Percentiles rank a stretch among this genome's conserved stretches.
Conservation (phyloP, 305 asterid genomes). For the Striga hermonthica region DNA sequence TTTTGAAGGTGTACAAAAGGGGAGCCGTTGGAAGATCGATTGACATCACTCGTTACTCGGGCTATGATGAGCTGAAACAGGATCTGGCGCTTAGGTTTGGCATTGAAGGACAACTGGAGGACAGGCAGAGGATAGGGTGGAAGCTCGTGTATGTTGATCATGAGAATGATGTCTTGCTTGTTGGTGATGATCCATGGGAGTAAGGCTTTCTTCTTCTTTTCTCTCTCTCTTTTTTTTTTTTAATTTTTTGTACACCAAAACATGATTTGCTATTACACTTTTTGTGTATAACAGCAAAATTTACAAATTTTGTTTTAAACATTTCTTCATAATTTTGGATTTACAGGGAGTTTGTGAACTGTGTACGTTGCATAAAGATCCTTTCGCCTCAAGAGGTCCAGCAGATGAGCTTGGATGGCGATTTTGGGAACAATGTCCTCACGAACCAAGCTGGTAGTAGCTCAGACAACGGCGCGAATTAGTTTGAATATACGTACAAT, state of each 20-base stretch:
- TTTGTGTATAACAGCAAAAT: background rate
- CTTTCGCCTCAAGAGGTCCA: constrained; percentile 99
- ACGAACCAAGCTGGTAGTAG: constrained; percentile 90
- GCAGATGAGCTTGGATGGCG: constrained; percentile 98
- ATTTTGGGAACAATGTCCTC: constrained; percentile 66
- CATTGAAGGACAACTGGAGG: constrained; percentile 95
- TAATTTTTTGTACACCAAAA: constrained; percentile 20
- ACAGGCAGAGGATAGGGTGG: constrained; percentile 92
- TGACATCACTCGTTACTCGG: constrained; percentile 76
- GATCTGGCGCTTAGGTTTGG: constrained; percentile 97
- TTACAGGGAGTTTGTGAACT: constrained; percentile 90
- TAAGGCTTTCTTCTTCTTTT: no score
- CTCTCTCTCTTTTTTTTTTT: background rate
- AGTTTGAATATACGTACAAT: constrained; percentile 27
- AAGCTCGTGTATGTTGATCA: constrained; percentile 92
- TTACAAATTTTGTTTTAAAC: background rate
- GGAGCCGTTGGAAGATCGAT: constrained; percentile 98
- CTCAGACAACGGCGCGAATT: constrained; percentile 76
- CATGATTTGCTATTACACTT: background rate
- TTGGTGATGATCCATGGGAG: constrained; percentile 99
- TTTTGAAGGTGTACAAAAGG: constrained; percentile 80
- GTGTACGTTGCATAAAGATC: constrained; percentile 95
- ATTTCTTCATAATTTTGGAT: constrained; percentile 4
- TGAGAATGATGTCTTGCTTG: constrained; percentile 88
- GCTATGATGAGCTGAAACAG: constrained; percentile 85